A percentile compares a stretch with the other conserved stretches of the same genome.
phyloP scores from a whole-genome alignment of 83 land plant genomes.

The Diphasiastrum complanatum region DNA sequence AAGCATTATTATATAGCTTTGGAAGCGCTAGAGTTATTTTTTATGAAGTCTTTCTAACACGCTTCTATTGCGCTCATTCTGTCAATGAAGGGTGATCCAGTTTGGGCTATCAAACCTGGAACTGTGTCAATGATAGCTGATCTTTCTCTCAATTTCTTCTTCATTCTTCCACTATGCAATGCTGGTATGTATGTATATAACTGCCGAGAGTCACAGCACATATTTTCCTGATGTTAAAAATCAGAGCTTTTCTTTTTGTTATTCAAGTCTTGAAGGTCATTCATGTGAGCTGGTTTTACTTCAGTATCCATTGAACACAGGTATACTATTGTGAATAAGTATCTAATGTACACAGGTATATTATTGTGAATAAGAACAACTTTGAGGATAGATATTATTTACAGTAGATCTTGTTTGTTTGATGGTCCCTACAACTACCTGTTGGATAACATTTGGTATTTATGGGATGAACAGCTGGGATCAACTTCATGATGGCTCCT shows the following conservation, averaged over 20 bases:
- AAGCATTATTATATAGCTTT: no score
- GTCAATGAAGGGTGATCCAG: conserved; percentile 98
- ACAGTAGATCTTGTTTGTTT: background rate
- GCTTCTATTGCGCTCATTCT: no score
- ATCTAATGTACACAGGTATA: no score
- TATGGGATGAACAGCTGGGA: conserved; percentile 77
- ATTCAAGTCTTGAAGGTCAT: no score
- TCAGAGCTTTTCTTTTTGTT: background rate
- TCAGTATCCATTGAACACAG: no score
- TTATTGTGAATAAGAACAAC: no score
- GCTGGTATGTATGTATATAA: conserved; percentile 47
- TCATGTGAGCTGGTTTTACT: no score
- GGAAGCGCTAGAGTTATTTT: no score
- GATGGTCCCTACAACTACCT: background rate
- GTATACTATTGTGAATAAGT: no score
- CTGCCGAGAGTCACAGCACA: no score
- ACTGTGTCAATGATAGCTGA: conserved; percentile 63
- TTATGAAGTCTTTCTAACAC: no score
- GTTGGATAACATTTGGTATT: conserved; percentile 1
- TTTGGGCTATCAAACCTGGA: conserved; percentile 79
- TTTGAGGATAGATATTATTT: no score
- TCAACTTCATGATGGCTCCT: conserved; percentile 77
- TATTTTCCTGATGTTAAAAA: background rate
- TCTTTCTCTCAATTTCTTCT: conserved; percentile 90
- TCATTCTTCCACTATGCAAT: conserved; percentile 58